Base-by-base conservation (phyloP, 1,139 yeast species). In the Yamadazyma sp. region DNA sequence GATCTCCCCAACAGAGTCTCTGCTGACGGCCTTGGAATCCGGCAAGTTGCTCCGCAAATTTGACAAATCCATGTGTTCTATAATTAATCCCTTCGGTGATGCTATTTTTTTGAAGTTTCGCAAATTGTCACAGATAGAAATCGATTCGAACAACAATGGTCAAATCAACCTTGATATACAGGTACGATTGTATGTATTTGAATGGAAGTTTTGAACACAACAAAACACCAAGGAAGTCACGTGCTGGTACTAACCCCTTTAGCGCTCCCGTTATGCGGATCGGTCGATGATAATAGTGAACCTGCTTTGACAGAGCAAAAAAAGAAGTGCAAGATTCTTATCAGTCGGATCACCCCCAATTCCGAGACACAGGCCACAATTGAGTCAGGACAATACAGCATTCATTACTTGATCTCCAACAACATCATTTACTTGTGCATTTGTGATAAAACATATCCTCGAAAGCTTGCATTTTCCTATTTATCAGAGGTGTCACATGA, bases 191-290 rank as follows among this genome's bases (percentile, higher is more conserved):
- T 78, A 68, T 38, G 84, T 73, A 32, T 12, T 11, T 10, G n/a
- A n/a, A n/a, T 23, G n/a, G 9, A 10, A 9, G 12, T 6, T 10
- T 7, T 23, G 34, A 7, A 18, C 17, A 23, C 12, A 9, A 26
- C n/a, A n/a, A n/a, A n/a, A n/a, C n/a, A n/a, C n/a, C n/a, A 6
- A 20, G 9, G 12, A 26, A 6, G 6, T 23, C 4, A 16, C 12
- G 25, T 4, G 16, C 12, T 18, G 21, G 14, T 36, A 49, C 57
- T 56, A 51, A 54, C 53, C 11, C 10, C 13, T 14, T 16, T 35
- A 81, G 92, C 92, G 3, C 80, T 89, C 42, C 97, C 97, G 14
- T 72, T 90, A 41, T 82, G 95, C 46, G 95, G 95, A n/a, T 86
- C 96, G 1, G 92, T 88, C 12, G 97, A 90, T 54, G 95, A 89